These are phyloP conservation scores for Phytophthora aleatoria DNA, from an alignment of 352 stramenopile species.

Conservation along the genomic window DNA sequence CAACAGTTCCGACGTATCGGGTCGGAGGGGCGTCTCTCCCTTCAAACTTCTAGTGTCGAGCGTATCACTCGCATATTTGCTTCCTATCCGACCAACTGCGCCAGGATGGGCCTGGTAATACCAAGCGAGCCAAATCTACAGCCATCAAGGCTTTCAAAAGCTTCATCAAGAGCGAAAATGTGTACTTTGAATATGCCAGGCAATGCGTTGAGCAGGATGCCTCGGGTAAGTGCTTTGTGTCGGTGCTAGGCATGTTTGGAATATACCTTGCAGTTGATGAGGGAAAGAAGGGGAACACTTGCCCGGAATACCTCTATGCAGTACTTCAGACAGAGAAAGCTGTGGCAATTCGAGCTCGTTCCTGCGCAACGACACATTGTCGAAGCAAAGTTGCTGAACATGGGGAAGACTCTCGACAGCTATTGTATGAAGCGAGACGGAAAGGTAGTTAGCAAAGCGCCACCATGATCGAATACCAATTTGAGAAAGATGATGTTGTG, in stretches of 20 bases:
- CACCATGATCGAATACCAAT: neutral
- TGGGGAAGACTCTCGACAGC: neutral
- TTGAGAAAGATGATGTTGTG: neutral
- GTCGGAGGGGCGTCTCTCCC: too few relatives aligned
- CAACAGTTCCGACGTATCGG: too few relatives aligned
- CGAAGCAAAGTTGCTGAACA: neutral
- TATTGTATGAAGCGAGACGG: neutral
- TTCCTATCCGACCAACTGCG: neutral
- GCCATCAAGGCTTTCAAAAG: neutral
- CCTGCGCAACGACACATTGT: neutral
- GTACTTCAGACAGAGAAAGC: neutral
- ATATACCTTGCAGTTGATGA: neutral
- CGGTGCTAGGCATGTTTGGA: neutral
- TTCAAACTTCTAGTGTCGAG: neutral
- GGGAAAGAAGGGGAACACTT: neutral
- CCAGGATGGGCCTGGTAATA: neutral
- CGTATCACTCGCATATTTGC: neutral
- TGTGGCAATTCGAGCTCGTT: neutral
- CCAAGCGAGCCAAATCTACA: neutral
- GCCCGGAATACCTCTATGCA: neutral
- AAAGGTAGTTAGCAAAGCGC: neutral
- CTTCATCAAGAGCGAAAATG: neutral
- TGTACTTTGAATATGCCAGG: neutral
- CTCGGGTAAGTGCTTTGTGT: neutral
- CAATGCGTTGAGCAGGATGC: neutral